Percentiles rank a stretch among this genome's conserved stretches.
These are phyloP conservation scores for Didymella pomorum DNA, from an alignment of 2,329 filamentous ascomycete genomes.

Conservation along the genomic window DNA sequence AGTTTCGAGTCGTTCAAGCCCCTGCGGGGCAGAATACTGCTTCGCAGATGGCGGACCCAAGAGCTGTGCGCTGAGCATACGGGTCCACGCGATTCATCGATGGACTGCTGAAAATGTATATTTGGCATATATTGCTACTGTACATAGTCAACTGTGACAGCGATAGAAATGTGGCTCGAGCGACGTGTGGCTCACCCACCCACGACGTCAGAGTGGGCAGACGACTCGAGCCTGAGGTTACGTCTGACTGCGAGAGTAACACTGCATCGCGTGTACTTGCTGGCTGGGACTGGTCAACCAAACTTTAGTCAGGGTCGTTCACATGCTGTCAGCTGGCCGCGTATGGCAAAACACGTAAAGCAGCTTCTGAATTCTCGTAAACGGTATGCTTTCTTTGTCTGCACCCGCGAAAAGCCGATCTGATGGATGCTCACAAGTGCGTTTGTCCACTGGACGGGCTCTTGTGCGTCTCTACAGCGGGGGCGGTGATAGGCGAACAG, in stretches of 20 bases:
- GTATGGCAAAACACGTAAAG: slow-evolving; percentile 1
- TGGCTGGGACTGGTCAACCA: slow-evolving; percentile 3
- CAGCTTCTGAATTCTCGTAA: background rate
- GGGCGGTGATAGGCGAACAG: background rate
- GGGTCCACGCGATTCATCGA: background rate
- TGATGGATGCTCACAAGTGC: background rate
- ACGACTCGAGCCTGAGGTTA: slow-evolving; percentile 10
- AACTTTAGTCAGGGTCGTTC: background rate
- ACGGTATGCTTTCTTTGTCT: background rate
- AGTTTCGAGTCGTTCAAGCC: slow-evolving; percentile 1
- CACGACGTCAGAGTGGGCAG: slow-evolving; percentile 10
- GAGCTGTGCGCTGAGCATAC: background rate
- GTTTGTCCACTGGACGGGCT: background rate
- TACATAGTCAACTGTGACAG: background rate
- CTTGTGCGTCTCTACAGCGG: background rate
- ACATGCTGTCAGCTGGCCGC: slow-evolving; percentile 8
- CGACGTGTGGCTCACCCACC: background rate
- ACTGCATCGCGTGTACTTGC: slow-evolving; percentile 7
- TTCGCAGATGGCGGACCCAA: background rate
- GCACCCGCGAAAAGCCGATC: background rate
- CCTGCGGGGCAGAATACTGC: background rate
- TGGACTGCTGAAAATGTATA: background rate
- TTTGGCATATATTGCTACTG: background rate
- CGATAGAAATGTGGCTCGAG: slow-evolving; percentile 6
- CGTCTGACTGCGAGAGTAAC: slow-evolving; percentile 10